These are phyloP conservation scores for Ambispora gerdemannii DNA, from an alignment of 192 early-diverging fungal genomes.

Conservation along the genomic window DNA sequence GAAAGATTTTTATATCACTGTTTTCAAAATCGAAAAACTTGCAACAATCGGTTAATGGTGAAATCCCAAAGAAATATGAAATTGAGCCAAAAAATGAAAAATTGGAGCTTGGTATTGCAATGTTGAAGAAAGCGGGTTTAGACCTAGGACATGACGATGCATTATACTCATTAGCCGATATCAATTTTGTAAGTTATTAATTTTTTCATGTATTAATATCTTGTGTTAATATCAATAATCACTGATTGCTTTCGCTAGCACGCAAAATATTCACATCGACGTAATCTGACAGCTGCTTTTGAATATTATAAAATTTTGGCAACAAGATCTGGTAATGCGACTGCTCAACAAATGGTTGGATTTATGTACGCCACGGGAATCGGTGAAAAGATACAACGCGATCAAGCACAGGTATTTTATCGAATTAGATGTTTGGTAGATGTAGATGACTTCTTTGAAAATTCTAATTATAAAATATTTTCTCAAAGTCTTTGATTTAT, in stretches of 20 bases:
- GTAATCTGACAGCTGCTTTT: slow-evolving; percentile 61
- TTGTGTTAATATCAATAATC: neutral
- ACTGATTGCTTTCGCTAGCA: neutral
- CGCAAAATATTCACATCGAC: slow-evolving; percentile 23
- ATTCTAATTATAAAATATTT: neutral
- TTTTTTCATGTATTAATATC: neutral
- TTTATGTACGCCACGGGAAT: slow-evolving; percentile 89
- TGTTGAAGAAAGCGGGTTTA: slow-evolving; percentile 48
- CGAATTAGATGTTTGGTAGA: neutral
- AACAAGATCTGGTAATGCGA: slow-evolving; percentile 65
- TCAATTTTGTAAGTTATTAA: slow-evolving; percentile 61
- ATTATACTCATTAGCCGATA: slow-evolving; percentile 63
- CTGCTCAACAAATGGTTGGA: slow-evolving; percentile 87
- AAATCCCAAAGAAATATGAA: neutral
- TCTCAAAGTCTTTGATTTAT: slow-evolving; percentile 58
- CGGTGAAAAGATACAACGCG: slow-evolving; percentile 58
- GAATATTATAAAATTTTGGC: slow-evolving; percentile 62
- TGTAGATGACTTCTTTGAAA: neutral
- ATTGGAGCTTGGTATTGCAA: slow-evolving; percentile 37
- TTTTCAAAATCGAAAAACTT: neutral
- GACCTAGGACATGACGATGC: slow-evolving; percentile 54
- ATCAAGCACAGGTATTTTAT: slow-evolving; percentile 63
- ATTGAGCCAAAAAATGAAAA: slow-evolving; percentile 20
- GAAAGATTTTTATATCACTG: neutral
- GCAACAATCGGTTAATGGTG: neutral